Percentiles rank a stretch among this genome's conserved stretches.
These are phyloP conservation scores for Epichloe coenophiala DNA, from an alignment of 2,329 filamentous ascomycete species.

Conservation along the genomic window DNA sequence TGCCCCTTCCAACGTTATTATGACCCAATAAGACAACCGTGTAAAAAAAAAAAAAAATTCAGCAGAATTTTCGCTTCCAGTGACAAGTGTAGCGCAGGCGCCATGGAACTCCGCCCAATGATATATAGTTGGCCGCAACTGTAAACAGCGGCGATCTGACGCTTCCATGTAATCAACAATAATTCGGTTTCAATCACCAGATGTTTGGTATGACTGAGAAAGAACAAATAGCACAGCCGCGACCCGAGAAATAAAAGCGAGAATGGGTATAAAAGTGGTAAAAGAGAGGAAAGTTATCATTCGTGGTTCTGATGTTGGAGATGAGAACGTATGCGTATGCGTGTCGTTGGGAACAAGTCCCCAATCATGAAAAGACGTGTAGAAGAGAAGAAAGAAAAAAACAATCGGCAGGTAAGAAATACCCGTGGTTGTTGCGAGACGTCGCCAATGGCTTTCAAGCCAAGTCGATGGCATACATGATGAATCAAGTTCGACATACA, in stretches of 20 bases:
- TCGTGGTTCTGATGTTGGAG: neutral
- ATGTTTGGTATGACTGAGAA: neutral
- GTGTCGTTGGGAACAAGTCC: neutral
- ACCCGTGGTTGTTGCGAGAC: too few species aligned
- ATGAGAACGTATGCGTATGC: neutral
- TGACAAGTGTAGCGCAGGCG: conserved; percentile 1
- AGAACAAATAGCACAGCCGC: neutral
- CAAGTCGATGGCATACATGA: neutral
- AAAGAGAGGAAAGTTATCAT: neutral
- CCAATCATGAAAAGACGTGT: neutral
- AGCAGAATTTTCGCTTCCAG: neutral
- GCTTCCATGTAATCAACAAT: neutral
- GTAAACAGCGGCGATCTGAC: neutral
- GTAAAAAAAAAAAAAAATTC: neutral
- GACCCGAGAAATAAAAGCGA: neutral
- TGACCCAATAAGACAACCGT: neutral
- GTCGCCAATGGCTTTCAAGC: too few species aligned
- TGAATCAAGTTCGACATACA: conserved; percentile 31
- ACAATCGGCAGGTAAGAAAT: too few species aligned
- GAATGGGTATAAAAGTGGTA: neutral
- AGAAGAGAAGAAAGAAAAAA: too few species aligned
- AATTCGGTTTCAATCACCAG: neutral
- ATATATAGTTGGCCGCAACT: neutral
- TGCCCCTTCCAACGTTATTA: neutral
- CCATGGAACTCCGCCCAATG: conserved; percentile 12